Percentiles rank a stretch among this genome's conserved stretches.
Evolutionary conservation across 176 grass and related monocot species (phyloP).

Genomic region (Tuctoria greenei): DNA sequence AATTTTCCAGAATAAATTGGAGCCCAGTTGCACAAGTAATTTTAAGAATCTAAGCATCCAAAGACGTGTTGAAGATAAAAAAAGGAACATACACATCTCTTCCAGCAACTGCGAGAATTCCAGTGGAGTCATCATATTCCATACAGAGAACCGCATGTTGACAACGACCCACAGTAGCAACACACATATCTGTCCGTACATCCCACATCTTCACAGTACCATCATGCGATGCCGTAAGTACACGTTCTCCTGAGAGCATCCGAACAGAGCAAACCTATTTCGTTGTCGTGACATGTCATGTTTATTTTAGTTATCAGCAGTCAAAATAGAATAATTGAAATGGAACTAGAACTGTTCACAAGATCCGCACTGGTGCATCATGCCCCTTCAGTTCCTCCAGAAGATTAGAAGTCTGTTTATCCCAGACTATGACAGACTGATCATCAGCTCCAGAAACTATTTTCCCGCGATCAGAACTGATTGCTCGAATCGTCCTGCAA

Average conservation of each 20-base stretch:
- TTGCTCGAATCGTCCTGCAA: conserved; percentile 77
- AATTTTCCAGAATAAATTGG: conserved; percentile 31
- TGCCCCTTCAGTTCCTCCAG: conserved; percentile 97
- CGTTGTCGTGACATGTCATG: conserved; percentile 26
- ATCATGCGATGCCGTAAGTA: conserved; percentile 92
- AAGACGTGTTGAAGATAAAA: conserved; percentile 27
- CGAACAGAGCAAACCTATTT: conserved; percentile 87
- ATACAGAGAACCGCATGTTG: conserved; percentile 90
- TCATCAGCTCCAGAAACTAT: conserved; percentile 96
- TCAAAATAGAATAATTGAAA: not conserved
- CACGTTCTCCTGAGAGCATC: conserved; percentile 98
- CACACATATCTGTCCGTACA: conserved; percentile 97
- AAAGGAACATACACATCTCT: conserved; percentile 81
- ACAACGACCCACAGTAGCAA: conserved; percentile 92
- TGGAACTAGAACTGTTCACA: conserved; percentile 20
- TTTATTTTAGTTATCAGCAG: conserved; percentile 28
- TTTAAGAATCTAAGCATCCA: conserved; percentile 27
- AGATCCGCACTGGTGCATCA: conserved; percentile 65
- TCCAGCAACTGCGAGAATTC: conserved; percentile 90
- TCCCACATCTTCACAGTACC: conserved; percentile 99
- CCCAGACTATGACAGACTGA: conserved; percentile 98
- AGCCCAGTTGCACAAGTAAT: conserved; percentile 22
- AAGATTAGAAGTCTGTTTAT: conserved; percentile 91
- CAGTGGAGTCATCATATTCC: conserved; percentile 93
- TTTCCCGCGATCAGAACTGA: conserved; percentile 97